Conservation (phyloP, 2,329 filamentous ascomycete genomes). For the Scedosporium apiospermum region DNA sequence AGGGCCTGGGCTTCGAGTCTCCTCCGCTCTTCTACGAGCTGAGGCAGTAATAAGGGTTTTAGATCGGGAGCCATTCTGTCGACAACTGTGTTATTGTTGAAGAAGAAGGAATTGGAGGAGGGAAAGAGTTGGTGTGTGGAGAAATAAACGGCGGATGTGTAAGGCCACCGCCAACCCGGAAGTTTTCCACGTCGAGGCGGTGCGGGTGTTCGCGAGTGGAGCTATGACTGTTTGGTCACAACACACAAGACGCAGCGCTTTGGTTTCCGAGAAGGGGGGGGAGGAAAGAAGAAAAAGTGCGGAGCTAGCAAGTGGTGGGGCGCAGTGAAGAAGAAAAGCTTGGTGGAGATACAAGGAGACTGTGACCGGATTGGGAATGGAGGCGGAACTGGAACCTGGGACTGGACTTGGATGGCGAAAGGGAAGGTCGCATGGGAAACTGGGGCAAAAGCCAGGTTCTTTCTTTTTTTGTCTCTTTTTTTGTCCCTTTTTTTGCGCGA, state of each 20-base stretch:
- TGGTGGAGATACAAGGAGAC: background rate
- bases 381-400: background rate
- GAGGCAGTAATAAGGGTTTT: constrained; percentile 43
- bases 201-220: background rate
- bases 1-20: constrained; percentile 24
- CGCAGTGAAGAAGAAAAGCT: constrained; percentile 1
- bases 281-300: background rate
- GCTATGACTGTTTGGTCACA: background rate
- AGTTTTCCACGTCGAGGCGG: background rate
- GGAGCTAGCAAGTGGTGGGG: background rate
- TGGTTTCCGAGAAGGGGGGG: background rate
- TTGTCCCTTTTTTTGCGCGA: background rate
- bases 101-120: background rate
- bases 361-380: background rate
- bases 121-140: background rate
- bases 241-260: background rate
- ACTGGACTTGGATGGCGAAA: background rate
- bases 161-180: background rate
- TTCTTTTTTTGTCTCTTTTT: too few species aligned
- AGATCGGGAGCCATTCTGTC: constrained; percentile 36
- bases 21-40: constrained; percentile 41
- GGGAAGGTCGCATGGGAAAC: background rate
- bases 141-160: background rate
- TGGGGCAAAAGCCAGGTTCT: background rate
- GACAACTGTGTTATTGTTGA: background rate